Evolutionary conservation across 2,329 filamentous ascomycete species (phyloP).

Genomic region (Arthrobotrys conoides): DNA sequence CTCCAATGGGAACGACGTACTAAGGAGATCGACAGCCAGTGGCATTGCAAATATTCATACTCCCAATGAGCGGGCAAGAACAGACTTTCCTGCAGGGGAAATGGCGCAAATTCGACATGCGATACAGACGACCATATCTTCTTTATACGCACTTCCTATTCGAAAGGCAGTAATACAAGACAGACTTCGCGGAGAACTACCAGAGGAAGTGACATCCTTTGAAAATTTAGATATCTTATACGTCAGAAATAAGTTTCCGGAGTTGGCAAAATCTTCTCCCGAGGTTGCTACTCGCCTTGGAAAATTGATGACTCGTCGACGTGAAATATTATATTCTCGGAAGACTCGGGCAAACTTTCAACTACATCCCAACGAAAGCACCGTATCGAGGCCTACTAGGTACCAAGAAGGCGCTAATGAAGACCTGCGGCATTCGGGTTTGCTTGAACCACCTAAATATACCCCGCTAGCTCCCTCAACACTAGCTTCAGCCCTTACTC

Average conservation of each 20-base stretch:
- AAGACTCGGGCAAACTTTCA: background rate
- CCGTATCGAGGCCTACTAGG: background rate
- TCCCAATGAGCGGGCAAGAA: background rate
- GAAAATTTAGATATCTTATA: background rate
- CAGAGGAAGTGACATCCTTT: background rate
- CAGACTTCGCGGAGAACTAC: background rate
- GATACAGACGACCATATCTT: background rate
- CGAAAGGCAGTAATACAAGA: background rate
- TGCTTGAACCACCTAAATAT: background rate
- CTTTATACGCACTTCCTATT: background rate
- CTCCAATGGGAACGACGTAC: background rate
- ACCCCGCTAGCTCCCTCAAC: background rate
- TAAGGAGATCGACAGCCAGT: background rate
- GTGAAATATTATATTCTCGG: background rate
- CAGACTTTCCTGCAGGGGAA: background rate
- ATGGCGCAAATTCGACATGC: conserved; percentile 7
- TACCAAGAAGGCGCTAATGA: background rate
- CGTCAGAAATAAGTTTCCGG: background rate
- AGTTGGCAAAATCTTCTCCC: background rate
- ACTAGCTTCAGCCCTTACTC: background rate
- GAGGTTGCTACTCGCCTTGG: background rate
- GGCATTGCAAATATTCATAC: background rate
- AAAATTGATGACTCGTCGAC: background rate
- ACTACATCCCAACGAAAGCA: background rate
- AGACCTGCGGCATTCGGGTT: background rate